These are phyloP conservation scores for Fusarium beomiforme DNA, from an alignment of 2,329 filamentous ascomycete species.

Conservation along the genomic window DNA sequence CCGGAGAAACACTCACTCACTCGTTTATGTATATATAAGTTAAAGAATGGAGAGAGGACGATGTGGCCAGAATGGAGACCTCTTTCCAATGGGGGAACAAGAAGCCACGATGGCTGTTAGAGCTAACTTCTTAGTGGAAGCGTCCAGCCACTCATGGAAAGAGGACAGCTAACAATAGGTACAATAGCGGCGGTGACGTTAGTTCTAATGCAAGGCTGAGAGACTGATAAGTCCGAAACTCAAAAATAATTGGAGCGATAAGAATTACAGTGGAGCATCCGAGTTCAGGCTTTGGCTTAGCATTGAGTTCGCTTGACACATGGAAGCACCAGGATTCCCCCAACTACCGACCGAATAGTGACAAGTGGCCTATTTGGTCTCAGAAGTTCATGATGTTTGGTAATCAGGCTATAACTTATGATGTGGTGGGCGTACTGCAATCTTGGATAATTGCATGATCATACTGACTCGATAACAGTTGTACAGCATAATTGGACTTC, in stretches of 20 bases:
- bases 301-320: slow-evolving; percentile 32
- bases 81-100: slow-evolving; percentile 38
- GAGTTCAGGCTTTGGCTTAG: slow-evolving; percentile 20
- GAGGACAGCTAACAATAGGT: slow-evolving; percentile 50
- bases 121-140: slow-evolving; percentile 17
- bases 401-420: not conserved
- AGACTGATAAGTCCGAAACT: slow-evolving; percentile 1
- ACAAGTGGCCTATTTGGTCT: slow-evolving; percentile 33
- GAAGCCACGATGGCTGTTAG: slow-evolving; percentile 45
- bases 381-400: slow-evolving; percentile 35
- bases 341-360: slow-evolving; percentile 20
- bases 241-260: slow-evolving; percentile 37
- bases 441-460: slow-evolving; percentile 19
- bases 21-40: slow-evolving; percentile 21
- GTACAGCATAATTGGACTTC: not conserved
- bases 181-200: slow-evolving; percentile 34
- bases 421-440: not conserved
- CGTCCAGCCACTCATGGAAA: slow-evolving; percentile 43
- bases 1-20: slow-evolving; percentile 27
- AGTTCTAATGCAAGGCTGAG: slow-evolving; percentile 43
- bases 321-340: slow-evolving; percentile 18
- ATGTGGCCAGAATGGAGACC: slow-evolving; percentile 49
- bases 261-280: slow-evolving; percentile 1
- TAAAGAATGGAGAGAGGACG: slow-evolving; percentile 40
- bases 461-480: not conserved